Evolutionary conservation across 805 yeast species (phyloP).

Genomic region (Saturnispora sekii): DNA sequence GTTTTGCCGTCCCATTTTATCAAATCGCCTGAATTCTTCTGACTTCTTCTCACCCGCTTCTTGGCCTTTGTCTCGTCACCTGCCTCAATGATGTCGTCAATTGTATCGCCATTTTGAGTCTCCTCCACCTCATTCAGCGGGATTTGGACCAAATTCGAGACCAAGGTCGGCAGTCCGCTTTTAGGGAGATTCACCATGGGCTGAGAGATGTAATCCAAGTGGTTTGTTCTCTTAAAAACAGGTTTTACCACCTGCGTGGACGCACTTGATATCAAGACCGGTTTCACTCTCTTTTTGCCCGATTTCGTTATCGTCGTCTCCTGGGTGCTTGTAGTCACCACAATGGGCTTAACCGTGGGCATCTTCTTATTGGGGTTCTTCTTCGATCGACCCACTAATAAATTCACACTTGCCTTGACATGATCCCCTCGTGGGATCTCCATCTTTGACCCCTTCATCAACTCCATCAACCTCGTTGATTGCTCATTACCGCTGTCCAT

Average conservation of each 20-base stretch:
- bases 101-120: conserved; percentile 30
- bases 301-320: conserved; percentile 58
- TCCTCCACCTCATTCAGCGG: conserved; percentile 23
- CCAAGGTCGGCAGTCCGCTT: conserved; percentile 54
- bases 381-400: conserved; percentile 24
- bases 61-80: conserved; percentile 21
- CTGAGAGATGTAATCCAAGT: conserved; percentile 4
- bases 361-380: conserved; percentile 23
- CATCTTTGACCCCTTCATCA: conserved; percentile 27
- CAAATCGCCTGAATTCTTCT: neutral
- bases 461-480: conserved; percentile 29
- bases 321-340: conserved; percentile 25
- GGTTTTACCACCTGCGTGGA: conserved; percentile 13
- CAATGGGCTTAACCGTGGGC: conserved; percentile 8
- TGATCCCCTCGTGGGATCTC: too few species aligned
- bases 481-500: conserved; percentile 3
- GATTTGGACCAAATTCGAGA: conserved; percentile 44
- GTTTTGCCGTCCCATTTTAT: conserved; percentile 1
- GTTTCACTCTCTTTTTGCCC: conserved; percentile 70
- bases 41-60: conserved; percentile 14
- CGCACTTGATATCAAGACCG: conserved; percentile 47
- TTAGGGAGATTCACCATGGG: conserved; percentile 38
- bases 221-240: neutral
- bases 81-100: conserved; percentile 33
- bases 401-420: conserved; percentile 12